Base-by-base conservation (phyloP, 345 rosid species). In the Euphorbia pulcherrima region DNA sequence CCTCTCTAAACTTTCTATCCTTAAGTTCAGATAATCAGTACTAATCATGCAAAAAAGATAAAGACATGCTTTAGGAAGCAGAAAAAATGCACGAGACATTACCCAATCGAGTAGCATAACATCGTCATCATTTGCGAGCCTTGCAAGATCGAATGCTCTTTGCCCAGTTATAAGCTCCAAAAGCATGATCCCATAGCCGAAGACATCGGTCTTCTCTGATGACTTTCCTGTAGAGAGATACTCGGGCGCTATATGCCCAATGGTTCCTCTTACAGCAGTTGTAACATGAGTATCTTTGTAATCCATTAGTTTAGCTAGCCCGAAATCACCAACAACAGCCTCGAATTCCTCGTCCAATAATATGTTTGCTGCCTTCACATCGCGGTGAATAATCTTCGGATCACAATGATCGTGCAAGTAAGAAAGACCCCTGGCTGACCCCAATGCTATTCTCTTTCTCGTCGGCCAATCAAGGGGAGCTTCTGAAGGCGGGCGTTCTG, bases 231-330 rank as follows among this genome's bases (percentile, higher is more conserved):
- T 74, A 13, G 77, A 74, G 41, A 74, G 77, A 64, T 74, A 74
- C 56, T 74, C 77, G 10, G 77, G 77, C 20, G 77, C 77, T 44
- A 74, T 74, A 68, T 74, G 77, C 21, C 77, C 77, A 24, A 74
- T 74, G 17, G 77, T 74, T 26, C 77, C 77, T 24, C 77, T 72
- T 8, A 74, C 77, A 44, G 77, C 77, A 18, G 77, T 74, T n/a
- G 77, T 74, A n/a, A 74, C 77, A 74, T 74, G 77, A 17, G 77
- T 74, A 55, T 74, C 77, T 61, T 74, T 74, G 53, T 74, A 74
- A 64, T 74, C 77, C 77, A 74, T 74, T 6, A 74, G 67, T 30
- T 68, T 74, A 56, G 77, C 77, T 69, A 74, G 48, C 26, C 77
- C 77, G 64, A 74, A 74, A 23, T 74, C 77, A 27, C 77, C 77